phyloP scores from a whole-genome alignment of 768 basidiomycete species.

The Naganishia randhawae region DNA sequence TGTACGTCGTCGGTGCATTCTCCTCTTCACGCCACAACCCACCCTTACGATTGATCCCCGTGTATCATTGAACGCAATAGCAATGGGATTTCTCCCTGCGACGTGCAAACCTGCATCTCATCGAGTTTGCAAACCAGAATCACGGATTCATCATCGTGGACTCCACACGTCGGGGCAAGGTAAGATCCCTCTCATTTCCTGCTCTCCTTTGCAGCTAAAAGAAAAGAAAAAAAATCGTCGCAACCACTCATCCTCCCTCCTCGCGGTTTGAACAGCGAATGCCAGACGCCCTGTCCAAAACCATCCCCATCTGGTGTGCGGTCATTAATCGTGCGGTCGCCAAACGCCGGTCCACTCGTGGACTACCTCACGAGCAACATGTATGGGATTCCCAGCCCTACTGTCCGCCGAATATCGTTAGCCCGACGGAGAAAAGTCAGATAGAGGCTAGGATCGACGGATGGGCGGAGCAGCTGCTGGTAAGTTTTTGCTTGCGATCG shows the following conservation, averaged over 20 bases:
- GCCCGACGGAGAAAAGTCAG: slow-evolving; percentile 69
- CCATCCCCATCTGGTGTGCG: slow-evolving; percentile 85
- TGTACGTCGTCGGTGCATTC: slow-evolving; percentile 27
- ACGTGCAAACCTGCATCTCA: slow-evolving; percentile 75
- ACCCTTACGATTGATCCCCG: neutral
- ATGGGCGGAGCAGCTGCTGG: slow-evolving; percentile 69
- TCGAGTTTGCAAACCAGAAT: slow-evolving; percentile 58
- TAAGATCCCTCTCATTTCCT: slow-evolving; percentile 12
- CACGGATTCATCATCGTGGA: slow-evolving; percentile 86
- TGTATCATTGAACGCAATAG: slow-evolving; percentile 53
- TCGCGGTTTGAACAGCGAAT: slow-evolving; percentile 57
- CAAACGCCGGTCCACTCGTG: slow-evolving; percentile 25
- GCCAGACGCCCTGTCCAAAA: slow-evolving; percentile 89
- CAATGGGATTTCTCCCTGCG: slow-evolving; percentile 76
- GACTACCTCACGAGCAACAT: slow-evolving; percentile 35
- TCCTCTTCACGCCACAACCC: no score
- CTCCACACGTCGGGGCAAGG: slow-evolving; percentile 84
- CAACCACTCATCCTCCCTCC: neutral
- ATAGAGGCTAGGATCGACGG: slow-evolving; percentile 64
- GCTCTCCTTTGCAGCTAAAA: no score
- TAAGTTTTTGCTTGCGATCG: slow-evolving; percentile 49
- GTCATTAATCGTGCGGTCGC: slow-evolving; percentile 68
- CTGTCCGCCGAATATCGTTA: slow-evolving; percentile 61
- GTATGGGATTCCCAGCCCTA: slow-evolving; percentile 64
- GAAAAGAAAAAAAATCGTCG: no score